Percentiles rank a stretch among this genome's conserved stretches.
These are phyloP conservation scores for Wickerhamiella lipophila DNA, from an alignment of 805 yeast species.

Conservation along the genomic window DNA sequence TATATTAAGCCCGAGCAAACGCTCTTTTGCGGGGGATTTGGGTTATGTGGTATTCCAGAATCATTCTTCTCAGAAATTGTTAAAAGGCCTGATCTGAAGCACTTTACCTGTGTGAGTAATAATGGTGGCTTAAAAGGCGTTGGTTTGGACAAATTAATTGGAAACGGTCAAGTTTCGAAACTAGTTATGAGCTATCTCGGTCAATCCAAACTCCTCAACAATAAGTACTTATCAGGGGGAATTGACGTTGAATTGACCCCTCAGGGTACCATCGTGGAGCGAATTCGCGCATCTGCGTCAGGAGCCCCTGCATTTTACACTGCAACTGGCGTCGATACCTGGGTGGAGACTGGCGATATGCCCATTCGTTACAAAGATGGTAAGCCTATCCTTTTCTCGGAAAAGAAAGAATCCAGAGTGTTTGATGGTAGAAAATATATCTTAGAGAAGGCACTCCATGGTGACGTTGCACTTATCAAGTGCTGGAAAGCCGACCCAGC, in stretches of 20 bases:
- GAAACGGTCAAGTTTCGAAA: conserved; percentile 33
- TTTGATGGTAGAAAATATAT: conserved; percentile 35
- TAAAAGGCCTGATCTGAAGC: conserved; percentile 27
- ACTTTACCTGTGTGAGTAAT: conserved; percentile 37
- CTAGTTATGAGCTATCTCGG: conserved; percentile 40
- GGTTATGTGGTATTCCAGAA: conserved; percentile 38
- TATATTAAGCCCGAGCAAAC: conserved; percentile 25
- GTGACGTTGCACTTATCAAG: conserved; percentile 39
- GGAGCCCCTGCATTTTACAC: conserved; percentile 41
- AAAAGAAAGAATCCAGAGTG: conserved; percentile 34
- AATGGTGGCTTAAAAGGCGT: conserved; percentile 37
- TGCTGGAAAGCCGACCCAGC: conserved; percentile 37
- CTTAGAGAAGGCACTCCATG: conserved; percentile 34
- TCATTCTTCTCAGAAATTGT: conserved; percentile 33
- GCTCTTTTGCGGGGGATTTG: conserved; percentile 39
- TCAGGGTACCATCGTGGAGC: conserved; percentile 42
- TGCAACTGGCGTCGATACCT: conserved; percentile 41
- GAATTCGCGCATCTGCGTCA: conserved; percentile 37
- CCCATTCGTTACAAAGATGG: conserved; percentile 33
- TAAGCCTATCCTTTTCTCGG: conserved; percentile 29
- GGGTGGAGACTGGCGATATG: conserved; percentile 38
- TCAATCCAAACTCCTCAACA: conserved; percentile 33
- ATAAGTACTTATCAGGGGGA: conserved; percentile 33
- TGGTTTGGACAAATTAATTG: conserved; percentile 34
- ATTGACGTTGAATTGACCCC: conserved; percentile 39